Evolutionary conservation across 2,329 filamentous ascomycete genomes (phyloP).

Genomic region (Exophiala oligosperma): DNA sequence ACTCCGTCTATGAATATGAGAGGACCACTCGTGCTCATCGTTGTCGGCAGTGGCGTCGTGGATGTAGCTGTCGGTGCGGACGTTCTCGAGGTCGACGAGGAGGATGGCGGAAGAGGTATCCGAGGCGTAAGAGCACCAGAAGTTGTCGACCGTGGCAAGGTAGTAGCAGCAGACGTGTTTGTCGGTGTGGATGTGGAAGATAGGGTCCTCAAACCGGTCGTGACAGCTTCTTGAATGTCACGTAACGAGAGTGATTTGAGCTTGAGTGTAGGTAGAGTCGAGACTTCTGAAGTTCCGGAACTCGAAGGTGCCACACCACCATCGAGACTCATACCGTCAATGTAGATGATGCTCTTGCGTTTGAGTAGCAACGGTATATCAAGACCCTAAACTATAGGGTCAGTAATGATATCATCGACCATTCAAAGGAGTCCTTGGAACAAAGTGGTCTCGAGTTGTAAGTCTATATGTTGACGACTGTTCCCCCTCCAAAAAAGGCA

Average conservation of each 20-base stretch:
- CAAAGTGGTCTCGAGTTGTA: too few relatives aligned
- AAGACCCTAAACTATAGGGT: slow-evolving; percentile 26
- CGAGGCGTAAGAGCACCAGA: neutral
- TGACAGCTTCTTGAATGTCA: slow-evolving; percentile 13
- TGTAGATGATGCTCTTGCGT: slow-evolving; percentile 65
- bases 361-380: slow-evolving; percentile 42
- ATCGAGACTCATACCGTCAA: slow-evolving; percentile 69
- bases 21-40: neutral
- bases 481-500: too few relatives aligned
- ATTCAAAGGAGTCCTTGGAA: too few relatives aligned
- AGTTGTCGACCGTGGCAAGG: neutral
- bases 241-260: slow-evolving; percentile 19
- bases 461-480: too few relatives aligned
- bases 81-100: neutral
- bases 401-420: neutral
- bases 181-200: slow-evolving; percentile 3
- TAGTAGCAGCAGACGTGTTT: slow-evolving; percentile 1
- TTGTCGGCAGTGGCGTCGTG: neutral
- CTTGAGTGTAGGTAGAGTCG: slow-evolving; percentile 3
- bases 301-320: neutral
- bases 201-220: slow-evolving; percentile 2
- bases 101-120: neutral
- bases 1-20: slow-evolving; percentile 26
- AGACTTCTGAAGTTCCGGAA: neutral
- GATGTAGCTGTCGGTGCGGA: neutral